These are phyloP conservation scores for Anthracocystis setariae DNA, from an alignment of 1,284 basidiomycete species.

Conservation along the genomic window DNA sequence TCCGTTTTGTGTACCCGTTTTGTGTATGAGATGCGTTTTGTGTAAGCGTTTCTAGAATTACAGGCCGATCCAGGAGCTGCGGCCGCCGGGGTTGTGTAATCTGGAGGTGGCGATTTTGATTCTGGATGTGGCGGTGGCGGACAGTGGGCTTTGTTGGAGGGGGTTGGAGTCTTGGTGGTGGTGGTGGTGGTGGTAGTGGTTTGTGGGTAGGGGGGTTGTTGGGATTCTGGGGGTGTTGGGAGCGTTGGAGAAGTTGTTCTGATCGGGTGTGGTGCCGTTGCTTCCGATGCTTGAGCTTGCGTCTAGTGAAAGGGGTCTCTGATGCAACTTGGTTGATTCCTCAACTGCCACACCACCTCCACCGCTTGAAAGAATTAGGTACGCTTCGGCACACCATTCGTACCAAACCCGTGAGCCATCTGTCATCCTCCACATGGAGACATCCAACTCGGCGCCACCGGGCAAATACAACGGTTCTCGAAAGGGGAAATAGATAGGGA, in stretches of 20 bases:
- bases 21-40: too few species aligned
- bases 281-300: conserved; percentile 33
- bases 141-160: conserved; percentile 22
- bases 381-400: conserved; percentile 96
- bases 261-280: conserved; percentile 19
- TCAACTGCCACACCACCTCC: too few species aligned
- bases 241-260: conserved; percentile 57
- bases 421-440: conserved; percentile 93
- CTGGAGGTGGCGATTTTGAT: conserved; percentile 92
- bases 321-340: conserved; percentile 6
- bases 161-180: not conserved
- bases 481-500: conserved; percentile 92
- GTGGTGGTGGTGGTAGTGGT: conserved; percentile 1
- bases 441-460: conserved; percentile 87
- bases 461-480: conserved; percentile 91
- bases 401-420: conserved; percentile 88
- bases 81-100: conserved; percentile 87
- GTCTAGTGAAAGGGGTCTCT: conserved; percentile 29
- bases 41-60: not conserved
- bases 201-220: conserved; percentile 22
- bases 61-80: conserved; percentile 85
- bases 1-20: too few species aligned
- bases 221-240: conserved; percentile 60
- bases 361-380: conserved; percentile 73
- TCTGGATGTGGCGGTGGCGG: conserved; percentile 40